Evolutionary conservation across 495 filamentous ascomycete genomes (phyloP), one percentile per base, ranked within the genome.

Genomic region (Aspergillus incahuasiensis): DNA sequence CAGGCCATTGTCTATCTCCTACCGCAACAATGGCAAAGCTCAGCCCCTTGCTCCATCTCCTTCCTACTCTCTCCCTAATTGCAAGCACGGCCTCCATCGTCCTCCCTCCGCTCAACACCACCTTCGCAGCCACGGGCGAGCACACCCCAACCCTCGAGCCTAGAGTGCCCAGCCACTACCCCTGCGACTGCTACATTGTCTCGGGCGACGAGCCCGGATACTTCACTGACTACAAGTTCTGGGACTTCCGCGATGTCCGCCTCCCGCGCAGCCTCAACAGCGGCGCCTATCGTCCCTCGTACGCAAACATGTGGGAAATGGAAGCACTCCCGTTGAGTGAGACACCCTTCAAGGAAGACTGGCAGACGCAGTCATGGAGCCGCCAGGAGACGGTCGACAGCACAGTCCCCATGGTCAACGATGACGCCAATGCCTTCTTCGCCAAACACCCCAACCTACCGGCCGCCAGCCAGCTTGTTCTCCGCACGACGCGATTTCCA

Each of bases 381-480:
- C 76, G 73, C 13, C 66, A 67, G 5, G 67, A 79, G 54, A 77
- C 75, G 1, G 63, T 69, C 4, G 59, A 71, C 11, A 64, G 77
- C 39, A 72, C 75, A 1, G 60, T 77, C n/a, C 52, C 62, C 15
- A 85, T 87, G 76, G 62, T 80, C 51, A 86, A 89, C 71, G 84
- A 82, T 6, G 78, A 79, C 24, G 76, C 76, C 56, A 89, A 89
- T 63, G 71, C 88, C 57, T 89, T 87, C 69, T 73, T 90, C 53
- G 68, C 77, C 56, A 59, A 42, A n/a, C 58, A 67, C 45, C 57
- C 52, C 18, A 50, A 64, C 18, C 34, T 6, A 24, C 49, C 63
- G 22, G 48, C 21, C 22, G 45, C 5, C 35, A 64, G 40, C 32
- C 52, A 1, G 56, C 78, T 90, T 47, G 81, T 81, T 13, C 70